These are phyloP conservation scores for Teunomyces gatunensis DNA, from an alignment of 805 yeast species.

Conservation along the genomic window DNA sequence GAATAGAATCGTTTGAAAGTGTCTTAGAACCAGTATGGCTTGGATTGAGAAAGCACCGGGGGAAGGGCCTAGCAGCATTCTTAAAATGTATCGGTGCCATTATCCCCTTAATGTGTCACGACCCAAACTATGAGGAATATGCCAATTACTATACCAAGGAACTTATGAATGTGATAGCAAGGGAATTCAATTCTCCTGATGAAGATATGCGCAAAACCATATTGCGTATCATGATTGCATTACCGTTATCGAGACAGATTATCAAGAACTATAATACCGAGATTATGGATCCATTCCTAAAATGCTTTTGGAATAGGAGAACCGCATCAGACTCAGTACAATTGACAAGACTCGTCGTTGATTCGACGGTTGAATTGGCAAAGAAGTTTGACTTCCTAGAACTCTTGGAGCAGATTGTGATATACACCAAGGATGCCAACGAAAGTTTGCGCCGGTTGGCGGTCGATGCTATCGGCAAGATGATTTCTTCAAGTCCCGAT, in stretches of 20 bases:
- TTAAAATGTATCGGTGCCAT: slow-evolving; percentile 74
- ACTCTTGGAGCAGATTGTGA: slow-evolving; percentile 55
- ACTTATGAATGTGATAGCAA: slow-evolving; percentile 58
- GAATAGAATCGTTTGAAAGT: slow-evolving; percentile 80
- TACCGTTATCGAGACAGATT: slow-evolving; percentile 61
- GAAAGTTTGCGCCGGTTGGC: slow-evolving; percentile 80
- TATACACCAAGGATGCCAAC: slow-evolving; percentile 72
- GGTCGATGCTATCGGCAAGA: slow-evolving; percentile 62
- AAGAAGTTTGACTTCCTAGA: slow-evolving; percentile 62
- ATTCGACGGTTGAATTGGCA: slow-evolving; percentile 68
- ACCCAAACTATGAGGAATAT: slow-evolving; percentile 56
- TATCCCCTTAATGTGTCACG: slow-evolving; percentile 76
- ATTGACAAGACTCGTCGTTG: slow-evolving; percentile 58
- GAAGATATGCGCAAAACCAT: slow-evolving; percentile 83
- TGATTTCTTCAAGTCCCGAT: slow-evolving; percentile 40
- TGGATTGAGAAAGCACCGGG: slow-evolving; percentile 75
- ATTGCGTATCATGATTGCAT: slow-evolving; percentile 61
- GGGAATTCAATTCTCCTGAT: slow-evolving; percentile 80
- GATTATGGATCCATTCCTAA: slow-evolving; percentile 61
- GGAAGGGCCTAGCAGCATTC: slow-evolving; percentile 72
- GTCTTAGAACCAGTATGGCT: slow-evolving; percentile 76
- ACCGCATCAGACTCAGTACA: slow-evolving; percentile 62
- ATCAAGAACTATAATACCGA: slow-evolving; percentile 48
- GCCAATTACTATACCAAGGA: slow-evolving; percentile 76
- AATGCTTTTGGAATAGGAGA: slow-evolving; percentile 78